Evolutionary conservation across 768 basidiomycete genomes (phyloP).

Genomic region (Amanita thiersii): DNA sequence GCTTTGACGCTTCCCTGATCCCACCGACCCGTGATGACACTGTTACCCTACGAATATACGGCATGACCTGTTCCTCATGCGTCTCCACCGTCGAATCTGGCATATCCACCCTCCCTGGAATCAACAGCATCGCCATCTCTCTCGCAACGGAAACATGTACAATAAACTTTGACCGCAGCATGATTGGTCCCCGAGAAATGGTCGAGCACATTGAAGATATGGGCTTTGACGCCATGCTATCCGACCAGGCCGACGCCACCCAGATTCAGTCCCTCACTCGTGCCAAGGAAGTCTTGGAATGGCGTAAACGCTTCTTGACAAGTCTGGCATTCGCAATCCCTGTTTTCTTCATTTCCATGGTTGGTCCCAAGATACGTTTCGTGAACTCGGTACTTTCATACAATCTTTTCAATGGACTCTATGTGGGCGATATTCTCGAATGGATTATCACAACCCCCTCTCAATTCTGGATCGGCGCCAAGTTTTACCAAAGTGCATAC

Average conservation of each 20-base stretch:
- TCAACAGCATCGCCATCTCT: conserved; percentile 63
- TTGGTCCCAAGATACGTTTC: conserved; percentile 60
- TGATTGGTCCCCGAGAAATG: conserved; percentile 79
- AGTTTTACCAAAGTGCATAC: conserved; percentile 86
- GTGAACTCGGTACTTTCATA: conserved; percentile 43
- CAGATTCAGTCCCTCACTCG: conserved; percentile 82
- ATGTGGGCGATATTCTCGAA: conserved; percentile 74
- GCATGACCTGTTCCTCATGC: conserved; percentile 87
- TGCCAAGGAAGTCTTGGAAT: conserved; percentile 87
- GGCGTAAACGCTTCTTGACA: conserved; percentile 72
- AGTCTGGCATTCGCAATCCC: conserved; percentile 77
- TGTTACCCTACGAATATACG: conserved; percentile 74
- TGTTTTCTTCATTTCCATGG: conserved; percentile 91
- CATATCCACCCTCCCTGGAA: conserved; percentile 63
- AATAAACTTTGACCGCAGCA: conserved; percentile 62
- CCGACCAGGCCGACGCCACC: conserved; percentile 72
- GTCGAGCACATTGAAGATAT: conserved; percentile 82
- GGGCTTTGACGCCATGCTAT: conserved; percentile 85
- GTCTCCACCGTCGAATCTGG: conserved; percentile 68
- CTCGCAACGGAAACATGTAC: conserved; percentile 71
- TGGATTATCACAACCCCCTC: conserved; percentile 80
- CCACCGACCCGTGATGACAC: conserved; percentile 56
- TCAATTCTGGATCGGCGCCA: conserved; percentile 85
- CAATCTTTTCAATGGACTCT: conserved; percentile 57
- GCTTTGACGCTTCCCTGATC: conserved; percentile 81